Evolutionary conservation across 345 rosid species (phyloP).

Genomic region (Carallia brachiata): DNA sequence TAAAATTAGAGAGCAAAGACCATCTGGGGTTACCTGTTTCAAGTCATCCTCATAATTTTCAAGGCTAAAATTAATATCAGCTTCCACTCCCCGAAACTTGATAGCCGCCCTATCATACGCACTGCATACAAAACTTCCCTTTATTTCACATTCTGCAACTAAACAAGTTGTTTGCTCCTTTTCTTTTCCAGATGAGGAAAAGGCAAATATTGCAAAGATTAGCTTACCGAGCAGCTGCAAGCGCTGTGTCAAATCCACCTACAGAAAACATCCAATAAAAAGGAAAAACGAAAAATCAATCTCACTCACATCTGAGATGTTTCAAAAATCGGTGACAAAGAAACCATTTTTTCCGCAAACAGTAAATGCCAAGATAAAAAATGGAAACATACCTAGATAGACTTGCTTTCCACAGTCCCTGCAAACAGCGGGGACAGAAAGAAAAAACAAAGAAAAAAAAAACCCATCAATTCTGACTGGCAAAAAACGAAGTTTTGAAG

Average conservation of each 20-base stretch:
- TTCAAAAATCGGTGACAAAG: slow-evolving; percentile 19
- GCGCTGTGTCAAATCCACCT: slow-evolving; percentile 99
- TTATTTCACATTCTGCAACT: background rate
- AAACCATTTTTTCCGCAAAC: background rate
- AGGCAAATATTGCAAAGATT: slow-evolving; percentile 1
- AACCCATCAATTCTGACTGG: slow-evolving; percentile 1
- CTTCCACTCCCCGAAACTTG: slow-evolving; percentile 90
- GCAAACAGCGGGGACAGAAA: slow-evolving; percentile 24
- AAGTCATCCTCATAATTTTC: slow-evolving; percentile 86
- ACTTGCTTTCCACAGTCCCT: slow-evolving; percentile 99
- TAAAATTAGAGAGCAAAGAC: slow-evolving; percentile 22
- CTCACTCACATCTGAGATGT: slow-evolving; percentile 20
- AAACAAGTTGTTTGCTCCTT: background rate
- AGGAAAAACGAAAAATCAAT: slow-evolving; percentile 11
- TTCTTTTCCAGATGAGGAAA: background rate
- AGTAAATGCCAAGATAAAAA: background rate
- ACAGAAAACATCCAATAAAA: slow-evolving; percentile 11
- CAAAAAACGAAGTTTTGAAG: background rate
- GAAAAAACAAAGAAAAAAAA: background rate
- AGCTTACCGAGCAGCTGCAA: slow-evolving; percentile 92
- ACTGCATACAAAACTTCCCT: slow-evolving; percentile 34
- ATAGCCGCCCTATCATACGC: slow-evolving; percentile 98
- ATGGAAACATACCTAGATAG: slow-evolving; percentile 67
- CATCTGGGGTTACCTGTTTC: slow-evolving; percentile 66
- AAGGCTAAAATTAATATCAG: slow-evolving; percentile 83